A percentile compares a stretch with the other conserved stretches of the same genome.
Evolutionary conservation across 495 filamentous ascomycete genomes (phyloP).

Genomic region (Rostrohypoxylon terebratum): DNA sequence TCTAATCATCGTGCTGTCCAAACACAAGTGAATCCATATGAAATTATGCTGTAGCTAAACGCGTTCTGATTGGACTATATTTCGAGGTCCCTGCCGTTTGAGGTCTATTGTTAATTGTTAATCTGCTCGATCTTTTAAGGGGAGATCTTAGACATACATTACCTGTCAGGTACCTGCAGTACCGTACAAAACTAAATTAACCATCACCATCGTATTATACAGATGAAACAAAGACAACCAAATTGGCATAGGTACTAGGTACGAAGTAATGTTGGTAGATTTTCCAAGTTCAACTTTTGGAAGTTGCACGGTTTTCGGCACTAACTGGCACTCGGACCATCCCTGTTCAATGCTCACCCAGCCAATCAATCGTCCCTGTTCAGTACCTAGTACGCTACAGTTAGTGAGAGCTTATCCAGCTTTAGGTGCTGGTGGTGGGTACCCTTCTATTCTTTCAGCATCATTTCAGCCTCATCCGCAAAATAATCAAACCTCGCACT

Average conservation of each 20-base stretch:
- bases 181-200: neutral
- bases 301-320: neutral
- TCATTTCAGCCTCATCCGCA: slow-evolving; percentile 36
- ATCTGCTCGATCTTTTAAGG: neutral
- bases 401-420: neutral
- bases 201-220: too few relatives aligned
- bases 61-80: neutral
- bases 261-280: too few relatives aligned
- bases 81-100: neutral
- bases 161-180: neutral
- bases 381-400: neutral
- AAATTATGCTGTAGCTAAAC: neutral
- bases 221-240: too few relatives aligned
- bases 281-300: too few relatives aligned
- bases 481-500: slow-evolving; percentile 22
- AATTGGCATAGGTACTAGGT: too few relatives aligned
- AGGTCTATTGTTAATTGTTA: neutral
- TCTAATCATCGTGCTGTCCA: neutral
- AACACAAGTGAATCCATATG: neutral
- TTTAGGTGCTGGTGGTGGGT: neutral
- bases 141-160: neutral
- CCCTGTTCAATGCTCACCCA: neutral
- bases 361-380: neutral
- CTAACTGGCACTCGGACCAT: neutral
- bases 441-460: slow-evolving; percentile 5